Percentiles rank a stretch among this genome's conserved stretches.
Conservation (phyloP, 306 rosid genomes). For the Citrullus colocynthis region DNA sequence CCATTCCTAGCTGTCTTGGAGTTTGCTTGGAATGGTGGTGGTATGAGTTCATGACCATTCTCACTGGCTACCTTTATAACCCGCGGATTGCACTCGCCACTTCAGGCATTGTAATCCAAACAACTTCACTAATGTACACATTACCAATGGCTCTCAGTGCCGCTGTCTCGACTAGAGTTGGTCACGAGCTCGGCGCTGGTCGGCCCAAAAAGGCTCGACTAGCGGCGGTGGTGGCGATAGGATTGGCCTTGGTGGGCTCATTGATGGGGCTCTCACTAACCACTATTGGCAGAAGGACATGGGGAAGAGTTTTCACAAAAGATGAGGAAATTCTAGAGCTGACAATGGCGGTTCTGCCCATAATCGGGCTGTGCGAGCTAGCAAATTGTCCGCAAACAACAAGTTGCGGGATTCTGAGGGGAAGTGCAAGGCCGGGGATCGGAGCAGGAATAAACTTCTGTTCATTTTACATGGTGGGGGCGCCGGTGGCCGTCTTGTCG, state of each 20-base stretch:
- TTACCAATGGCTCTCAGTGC: constrained; percentile 43
- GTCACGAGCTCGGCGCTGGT: constrained; percentile 49
- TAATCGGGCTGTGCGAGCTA: constrained; percentile 49
- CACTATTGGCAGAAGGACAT: constrained; percentile 35
- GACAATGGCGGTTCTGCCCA: constrained; percentile 38
- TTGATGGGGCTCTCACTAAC: constrained; percentile 36
- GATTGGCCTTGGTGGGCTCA: constrained; percentile 31
- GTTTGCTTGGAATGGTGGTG: constrained; percentile 98
- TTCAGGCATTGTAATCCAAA: constrained; percentile 48
- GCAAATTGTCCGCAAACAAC: constrained; percentile 67
- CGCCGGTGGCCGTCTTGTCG: constrained; percentile 40
- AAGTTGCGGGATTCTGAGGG: constrained; percentile 52
- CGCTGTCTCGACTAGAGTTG: constrained; percentile 46
- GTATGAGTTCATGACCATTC: constrained; percentile 57
- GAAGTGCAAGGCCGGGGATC: constrained; percentile 58
- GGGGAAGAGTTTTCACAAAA: constrained; percentile 54
- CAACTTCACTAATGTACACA: constrained; percentile 53
- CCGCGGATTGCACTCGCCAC: constrained; percentile 41
- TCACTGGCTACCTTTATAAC: constrained; percentile 45
- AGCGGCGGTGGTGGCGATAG: constrained; percentile 37
- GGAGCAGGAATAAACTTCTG: constrained; percentile 48
- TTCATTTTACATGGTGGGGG: constrained; percentile 61
- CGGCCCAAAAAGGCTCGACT: constrained; percentile 32
- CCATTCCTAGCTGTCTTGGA: constrained; percentile 55
- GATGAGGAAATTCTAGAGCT: constrained; percentile 36